These are phyloP conservation scores for Xylaria palmicola DNA, from an alignment of 495 filamentous ascomycete genomes.

Conservation along the genomic window DNA sequence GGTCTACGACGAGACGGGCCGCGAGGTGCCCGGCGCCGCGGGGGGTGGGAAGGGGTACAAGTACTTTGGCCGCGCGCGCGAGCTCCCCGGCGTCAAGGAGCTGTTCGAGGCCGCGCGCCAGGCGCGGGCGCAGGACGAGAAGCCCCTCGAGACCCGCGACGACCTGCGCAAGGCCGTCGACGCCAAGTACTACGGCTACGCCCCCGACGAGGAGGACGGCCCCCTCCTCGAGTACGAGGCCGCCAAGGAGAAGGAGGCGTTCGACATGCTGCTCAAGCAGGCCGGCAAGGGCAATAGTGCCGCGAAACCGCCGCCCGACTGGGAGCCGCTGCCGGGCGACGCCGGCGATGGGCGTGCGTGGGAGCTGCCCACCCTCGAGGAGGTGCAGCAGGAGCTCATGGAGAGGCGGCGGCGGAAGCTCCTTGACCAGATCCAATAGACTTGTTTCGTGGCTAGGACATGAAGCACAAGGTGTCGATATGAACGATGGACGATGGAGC, in stretches of 20 bases:
- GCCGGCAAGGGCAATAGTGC: slow-evolving; percentile 44
- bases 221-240: slow-evolving; percentile 78
- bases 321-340: slow-evolving; percentile 87
- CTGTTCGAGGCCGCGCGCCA: slow-evolving; percentile 79
- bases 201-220: slow-evolving; percentile 90
- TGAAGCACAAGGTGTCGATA: not conserved
- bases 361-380: slow-evolving; percentile 81
- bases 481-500: not conserved
- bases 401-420: slow-evolving; percentile 80
- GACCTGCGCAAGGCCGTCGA: slow-evolving; percentile 84
- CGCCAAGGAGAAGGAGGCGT: slow-evolving; percentile 78
- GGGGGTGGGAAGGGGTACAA: slow-evolving; percentile 68
- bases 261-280: slow-evolving; percentile 57
- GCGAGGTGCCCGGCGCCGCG: slow-evolving; percentile 78
- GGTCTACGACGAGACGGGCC: slow-evolving; percentile 87
- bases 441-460: not conserved
- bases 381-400: slow-evolving; percentile 89
- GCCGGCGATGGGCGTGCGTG: slow-evolving; percentile 78
- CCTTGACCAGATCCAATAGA: slow-evolving; percentile 56
- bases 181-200: slow-evolving; percentile 95
- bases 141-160: slow-evolving; percentile 55
- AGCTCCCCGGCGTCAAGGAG: slow-evolving; percentile 94
- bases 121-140: slow-evolving; percentile 58
- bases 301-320: slow-evolving; percentile 58
- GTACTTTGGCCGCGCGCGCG: slow-evolving; percentile 88